Conservation (phyloP, 495 filamentous ascomycete species). For the Pseudomonodictys pantanalensis region DNA sequence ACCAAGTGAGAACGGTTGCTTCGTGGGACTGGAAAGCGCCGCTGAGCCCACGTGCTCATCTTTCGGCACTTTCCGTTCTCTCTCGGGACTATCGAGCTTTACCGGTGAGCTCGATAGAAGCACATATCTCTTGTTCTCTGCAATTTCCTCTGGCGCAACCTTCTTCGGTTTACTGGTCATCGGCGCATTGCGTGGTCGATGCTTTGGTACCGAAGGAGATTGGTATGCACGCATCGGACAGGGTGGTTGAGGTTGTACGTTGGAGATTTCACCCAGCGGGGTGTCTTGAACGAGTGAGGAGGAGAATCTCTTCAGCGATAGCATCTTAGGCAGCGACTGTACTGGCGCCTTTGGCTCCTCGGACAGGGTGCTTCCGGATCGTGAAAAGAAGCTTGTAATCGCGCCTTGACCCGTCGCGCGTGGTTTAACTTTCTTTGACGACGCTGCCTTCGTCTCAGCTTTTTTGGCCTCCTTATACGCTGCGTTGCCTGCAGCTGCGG, state of each 20-base stretch:
- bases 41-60: neutral
- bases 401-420: conserved; percentile 47
- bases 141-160: conserved; percentile 1
- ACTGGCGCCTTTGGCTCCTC: neutral
- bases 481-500: conserved; percentile 11
- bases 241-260: conserved; percentile 9
- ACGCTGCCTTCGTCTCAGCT: conserved; percentile 23
- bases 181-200: conserved; percentile 33
- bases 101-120: conserved; percentile 49
- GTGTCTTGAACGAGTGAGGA: neutral
- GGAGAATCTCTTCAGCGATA: neutral
- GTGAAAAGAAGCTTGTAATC: conserved; percentile 48
- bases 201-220: conserved; percentile 17
- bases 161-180: conserved; percentile 28
- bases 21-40: conserved; percentile 6
- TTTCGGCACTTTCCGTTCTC: neutral
- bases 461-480: conserved; percentile 18
- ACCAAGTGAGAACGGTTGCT: neutral
- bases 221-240: conserved; percentile 7
- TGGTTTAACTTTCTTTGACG: conserved; percentile 21
- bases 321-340: neutral
- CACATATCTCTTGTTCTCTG: conserved; percentile 36
- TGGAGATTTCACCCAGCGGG: conserved; percentile 30
- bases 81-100: conserved; percentile 15
- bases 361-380: conserved; percentile 10